Conservation (phyloP, 768 basidiomycete genomes). For the Tephrocybe rancida region DNA sequence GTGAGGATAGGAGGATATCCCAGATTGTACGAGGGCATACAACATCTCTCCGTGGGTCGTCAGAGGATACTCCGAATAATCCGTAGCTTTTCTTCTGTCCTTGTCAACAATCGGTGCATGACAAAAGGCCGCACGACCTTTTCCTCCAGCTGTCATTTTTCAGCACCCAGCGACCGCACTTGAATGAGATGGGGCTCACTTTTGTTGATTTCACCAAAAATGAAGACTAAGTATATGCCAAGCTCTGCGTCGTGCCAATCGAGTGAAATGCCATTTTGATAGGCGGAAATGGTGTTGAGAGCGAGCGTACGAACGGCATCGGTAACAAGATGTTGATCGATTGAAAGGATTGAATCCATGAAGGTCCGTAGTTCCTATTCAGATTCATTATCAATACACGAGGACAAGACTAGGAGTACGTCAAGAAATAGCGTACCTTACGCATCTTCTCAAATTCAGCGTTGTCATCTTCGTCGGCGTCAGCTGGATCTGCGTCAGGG, state of each 20-base stretch:
- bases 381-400: not conserved
- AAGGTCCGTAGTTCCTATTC: conserved; percentile 80
- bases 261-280: conserved; percentile 61
- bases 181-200: conserved; percentile 45
- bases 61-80: conserved; percentile 81
- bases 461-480: conserved; percentile 87
- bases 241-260: conserved; percentile 95
- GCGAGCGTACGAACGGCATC: conserved; percentile 74
- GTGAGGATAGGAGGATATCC: conserved; percentile 82
- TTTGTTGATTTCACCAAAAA: conserved; percentile 93
- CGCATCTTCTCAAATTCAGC: conserved; percentile 84
- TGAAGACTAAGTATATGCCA: conserved; percentile 89
- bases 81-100: conserved; percentile 64
- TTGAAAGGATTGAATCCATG: conserved; percentile 82
- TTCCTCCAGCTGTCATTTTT: conserved; percentile 57
- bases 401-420: conserved; percentile 4
- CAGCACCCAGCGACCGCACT: not conserved
- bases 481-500: conserved; percentile 73
- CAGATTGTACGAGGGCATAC: conserved; percentile 78
- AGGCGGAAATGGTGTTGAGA: conserved; percentile 72
- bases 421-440: conserved; percentile 52
- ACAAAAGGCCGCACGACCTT: conserved; percentile 87
- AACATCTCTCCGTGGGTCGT: conserved; percentile 93
- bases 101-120: conserved; percentile 69
- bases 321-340: conserved; percentile 87